Conservation (phyloP, 2,329 filamentous ascomycete species). For the Cercospora sp. region DNA sequence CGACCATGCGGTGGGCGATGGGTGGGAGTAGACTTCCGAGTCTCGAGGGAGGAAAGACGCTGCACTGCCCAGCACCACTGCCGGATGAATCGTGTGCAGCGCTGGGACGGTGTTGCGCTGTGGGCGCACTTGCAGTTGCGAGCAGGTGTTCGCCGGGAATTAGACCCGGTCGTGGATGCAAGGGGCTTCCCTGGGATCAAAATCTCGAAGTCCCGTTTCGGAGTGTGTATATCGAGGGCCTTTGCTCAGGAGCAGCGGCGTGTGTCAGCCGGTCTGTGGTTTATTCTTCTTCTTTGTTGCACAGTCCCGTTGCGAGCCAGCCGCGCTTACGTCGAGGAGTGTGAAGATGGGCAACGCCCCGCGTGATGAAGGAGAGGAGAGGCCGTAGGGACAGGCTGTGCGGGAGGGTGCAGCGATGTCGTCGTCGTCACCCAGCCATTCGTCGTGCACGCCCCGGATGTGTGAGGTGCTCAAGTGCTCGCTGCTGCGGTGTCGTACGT, state of each 20-base stretch:
- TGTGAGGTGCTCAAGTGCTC: neutral
- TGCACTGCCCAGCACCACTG: neutral
- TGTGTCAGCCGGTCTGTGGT: neutral
- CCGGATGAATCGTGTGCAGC: neutral
- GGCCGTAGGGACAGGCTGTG: neutral
- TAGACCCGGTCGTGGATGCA: slow-evolving; percentile 19
- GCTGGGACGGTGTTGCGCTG: neutral
- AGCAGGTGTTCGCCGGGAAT: slow-evolving; percentile 24
- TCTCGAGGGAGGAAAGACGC: neutral
- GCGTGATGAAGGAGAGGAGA: neutral
- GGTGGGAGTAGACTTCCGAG: neutral
- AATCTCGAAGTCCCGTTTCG: slow-evolving; percentile 2
- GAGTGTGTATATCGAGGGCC: neutral
- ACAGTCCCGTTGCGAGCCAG: neutral
- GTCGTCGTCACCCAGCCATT: neutral
- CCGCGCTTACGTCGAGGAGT: neutral
- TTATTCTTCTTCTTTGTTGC: neutral
- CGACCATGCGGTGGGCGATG: slow-evolving; percentile 8
- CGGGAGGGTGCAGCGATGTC: neutral
- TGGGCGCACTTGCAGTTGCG: neutral
- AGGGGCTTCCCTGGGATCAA: slow-evolving; percentile 11
- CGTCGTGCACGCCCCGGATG: neutral
- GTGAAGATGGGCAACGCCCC: neutral
- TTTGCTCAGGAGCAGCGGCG: neutral
- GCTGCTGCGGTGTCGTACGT: neutral